A percentile compares a stretch with the other conserved stretches of the same genome.
Evolutionary conservation across 371 early-diverging fungal genomes (phyloP).

Genomic region (Syncephalastrum racemosum): DNA sequence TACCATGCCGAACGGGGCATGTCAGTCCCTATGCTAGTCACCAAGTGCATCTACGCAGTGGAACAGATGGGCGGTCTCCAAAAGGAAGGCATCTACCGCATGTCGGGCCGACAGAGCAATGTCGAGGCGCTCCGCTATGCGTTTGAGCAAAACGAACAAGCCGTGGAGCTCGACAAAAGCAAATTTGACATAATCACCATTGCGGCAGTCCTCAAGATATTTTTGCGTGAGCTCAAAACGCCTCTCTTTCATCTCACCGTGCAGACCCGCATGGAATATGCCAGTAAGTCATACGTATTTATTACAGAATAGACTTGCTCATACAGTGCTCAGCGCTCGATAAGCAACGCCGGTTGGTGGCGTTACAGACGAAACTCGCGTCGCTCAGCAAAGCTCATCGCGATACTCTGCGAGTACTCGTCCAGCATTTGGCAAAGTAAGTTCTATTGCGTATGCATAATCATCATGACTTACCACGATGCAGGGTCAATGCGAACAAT

Average conservation of each 20-base stretch:
- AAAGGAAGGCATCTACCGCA: slow-evolving; percentile 72
- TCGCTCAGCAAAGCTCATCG: slow-evolving; percentile 43
- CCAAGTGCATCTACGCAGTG: slow-evolving; percentile 56
- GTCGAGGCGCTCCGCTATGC: slow-evolving; percentile 49
- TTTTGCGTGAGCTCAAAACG: slow-evolving; percentile 61
- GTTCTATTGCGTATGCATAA: slow-evolving; percentile 1
- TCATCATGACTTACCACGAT: not conserved
- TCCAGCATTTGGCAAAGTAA: slow-evolving; percentile 58
- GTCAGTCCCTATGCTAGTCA: slow-evolving; percentile 54
- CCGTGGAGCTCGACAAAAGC: slow-evolving; percentile 37
- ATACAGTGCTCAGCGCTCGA: slow-evolving; percentile 26
- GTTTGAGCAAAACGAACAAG: slow-evolving; percentile 57
- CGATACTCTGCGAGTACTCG: slow-evolving; percentile 48
- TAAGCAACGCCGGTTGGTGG: slow-evolving; percentile 26
- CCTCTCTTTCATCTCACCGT: slow-evolving; percentile 58
- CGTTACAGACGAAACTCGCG: slow-evolving; percentile 26
- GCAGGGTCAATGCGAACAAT: slow-evolving; percentile 36
- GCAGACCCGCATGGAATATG: slow-evolving; percentile 56
- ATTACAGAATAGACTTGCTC: not conserved
- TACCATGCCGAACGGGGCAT: slow-evolving; percentile 44
- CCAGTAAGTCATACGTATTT: slow-evolving; percentile 39
- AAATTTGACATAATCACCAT: slow-evolving; percentile 59
- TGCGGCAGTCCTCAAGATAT: slow-evolving; percentile 63
- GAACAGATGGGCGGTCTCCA: slow-evolving; percentile 63
- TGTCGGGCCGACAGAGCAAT: slow-evolving; percentile 66